Conservation (phyloP, 208 protist genomes). For the Leishmania arabica region DNA sequence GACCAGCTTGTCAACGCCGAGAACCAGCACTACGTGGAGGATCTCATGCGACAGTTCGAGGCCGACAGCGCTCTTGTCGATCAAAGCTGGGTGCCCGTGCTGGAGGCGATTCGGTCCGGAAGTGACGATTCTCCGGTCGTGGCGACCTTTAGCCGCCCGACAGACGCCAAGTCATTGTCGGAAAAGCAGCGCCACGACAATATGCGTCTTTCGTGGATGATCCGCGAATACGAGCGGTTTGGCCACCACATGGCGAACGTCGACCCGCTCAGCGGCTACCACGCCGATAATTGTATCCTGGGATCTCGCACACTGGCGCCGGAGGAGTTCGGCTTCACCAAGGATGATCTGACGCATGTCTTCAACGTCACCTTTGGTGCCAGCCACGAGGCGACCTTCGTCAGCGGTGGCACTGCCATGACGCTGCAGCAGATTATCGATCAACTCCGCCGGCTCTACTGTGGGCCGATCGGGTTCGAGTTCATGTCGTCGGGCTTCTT, state of each 20-base stretch:
- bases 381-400: constrained; percentile 75
- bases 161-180: constrained; percentile 52
- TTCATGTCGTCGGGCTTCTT: constrained; percentile 97
- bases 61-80: constrained; percentile 73
- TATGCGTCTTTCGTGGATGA: constrained; percentile 91
- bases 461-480: constrained; percentile 93
- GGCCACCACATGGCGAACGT: constrained; percentile 85
- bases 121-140: constrained; percentile 65
- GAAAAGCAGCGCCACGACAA: constrained; percentile 87
- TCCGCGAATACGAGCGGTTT: constrained; percentile 84
- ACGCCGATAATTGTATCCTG: constrained; percentile 20
- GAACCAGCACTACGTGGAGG: constrained; percentile 83
- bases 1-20: constrained; percentile 73
- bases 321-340: constrained; percentile 81
- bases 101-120: constrained; percentile 64
- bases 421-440: constrained; percentile 80
- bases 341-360: constrained; percentile 68
- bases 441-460: constrained; percentile 88
- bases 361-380: constrained; percentile 85
- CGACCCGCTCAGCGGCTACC: constrained; percentile 62
- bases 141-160: constrained; percentile 74
- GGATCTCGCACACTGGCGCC: constrained; percentile 50
- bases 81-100: constrained; percentile 78
- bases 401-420: constrained; percentile 70
- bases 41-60: constrained; percentile 78